Evolutionary conservation across 305 asterid genomes (phyloP), one percentile per base, ranked within the genome.

Genomic region (Fraxinus nigra): DNA sequence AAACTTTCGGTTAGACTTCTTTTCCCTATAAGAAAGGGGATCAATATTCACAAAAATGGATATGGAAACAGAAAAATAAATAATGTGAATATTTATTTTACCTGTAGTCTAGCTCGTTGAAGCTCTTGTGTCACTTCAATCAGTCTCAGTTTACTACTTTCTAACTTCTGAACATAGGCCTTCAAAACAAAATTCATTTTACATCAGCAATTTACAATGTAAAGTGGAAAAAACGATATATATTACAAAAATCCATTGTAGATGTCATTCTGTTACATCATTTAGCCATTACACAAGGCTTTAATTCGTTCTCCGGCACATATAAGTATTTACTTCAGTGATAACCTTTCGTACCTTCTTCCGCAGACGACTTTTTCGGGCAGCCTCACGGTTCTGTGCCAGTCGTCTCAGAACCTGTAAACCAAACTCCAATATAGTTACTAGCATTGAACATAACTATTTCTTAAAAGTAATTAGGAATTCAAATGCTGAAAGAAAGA

Each of bases 371-470:
- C 98, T 92, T 86, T 92, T 93, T 67, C 95, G 92, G 83, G 98
- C 98, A 83, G 98, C 98, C 86, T 95, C 98, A 0, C 98, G 98
- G 86, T 95, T 95, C 89, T 95, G 98, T 32, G 97, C 98, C 30
- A 93, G 88, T 32, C 98, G 97, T 86, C 98, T 89, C 83, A 76
- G 80, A 78, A 86, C 95, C 99, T 95, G 86, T 72, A 70, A 86
- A 26, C 26, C 67, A 73, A 84, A 81, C 67, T 78, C 78, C 54
- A 40, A 40, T 59, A 9, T 59, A 67, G 61, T 82, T 75, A 82
- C 59, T 72, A 79, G 65, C 11, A 26, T 70, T 16, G 18, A 78
- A 70, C 48, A 61, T 48, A 81, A 75, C 22, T 48, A 22, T 40
- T 46, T 40, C 24, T 59, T 59, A n/a, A 54, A 13, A n/a, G 48